These are phyloP conservation scores for Tolypocladium nubicola DNA, from an alignment of 2,329 filamentous ascomycete genomes.

Conservation along the genomic window DNA sequence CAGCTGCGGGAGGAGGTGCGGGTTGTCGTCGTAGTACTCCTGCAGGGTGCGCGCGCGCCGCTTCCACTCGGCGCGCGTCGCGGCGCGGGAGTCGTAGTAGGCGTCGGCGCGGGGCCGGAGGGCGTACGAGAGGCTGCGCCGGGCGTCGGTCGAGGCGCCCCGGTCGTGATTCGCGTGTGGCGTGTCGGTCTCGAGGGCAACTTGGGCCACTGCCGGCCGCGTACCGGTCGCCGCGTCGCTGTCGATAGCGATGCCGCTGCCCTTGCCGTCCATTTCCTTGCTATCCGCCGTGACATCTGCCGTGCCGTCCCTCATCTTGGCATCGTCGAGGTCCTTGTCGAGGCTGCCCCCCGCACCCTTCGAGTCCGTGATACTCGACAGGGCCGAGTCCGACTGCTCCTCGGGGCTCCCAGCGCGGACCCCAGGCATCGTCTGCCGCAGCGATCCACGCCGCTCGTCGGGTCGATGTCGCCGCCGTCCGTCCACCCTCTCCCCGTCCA, in stretches of 20 bases:
- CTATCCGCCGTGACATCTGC: neutral
- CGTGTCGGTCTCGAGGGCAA: neutral
- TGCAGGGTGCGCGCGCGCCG: conserved; percentile 23
- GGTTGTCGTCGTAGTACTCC: conserved; percentile 29
- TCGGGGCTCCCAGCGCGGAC: conserved; percentile 16
- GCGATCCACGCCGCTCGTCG: neutral
- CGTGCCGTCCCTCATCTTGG: neutral
- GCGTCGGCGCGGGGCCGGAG: conserved; percentile 20
- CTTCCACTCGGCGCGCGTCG: conserved; percentile 21
- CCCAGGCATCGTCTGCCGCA: conserved; percentile 15
- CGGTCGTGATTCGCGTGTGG: neutral
- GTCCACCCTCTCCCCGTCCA: neutral
- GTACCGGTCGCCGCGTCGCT: neutral
- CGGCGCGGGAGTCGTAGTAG: conserved; percentile 30
- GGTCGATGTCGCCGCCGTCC: neutral
- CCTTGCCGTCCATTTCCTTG: neutral
- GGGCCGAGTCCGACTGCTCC: conserved; percentile 9
- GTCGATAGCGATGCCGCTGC: neutral
- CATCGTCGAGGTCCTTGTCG: neutral
- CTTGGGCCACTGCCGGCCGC: neutral
- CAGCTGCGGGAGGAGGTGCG: conserved; percentile 25
- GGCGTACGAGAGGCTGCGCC: conserved; percentile 24
- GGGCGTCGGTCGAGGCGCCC: conserved; percentile 3
- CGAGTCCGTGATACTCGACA: conserved; percentile 2
- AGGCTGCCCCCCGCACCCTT: neutral